phyloP scores from a whole-genome alignment of 2,329 filamentous ascomycete species.

The Orbilia javanica region DNA sequence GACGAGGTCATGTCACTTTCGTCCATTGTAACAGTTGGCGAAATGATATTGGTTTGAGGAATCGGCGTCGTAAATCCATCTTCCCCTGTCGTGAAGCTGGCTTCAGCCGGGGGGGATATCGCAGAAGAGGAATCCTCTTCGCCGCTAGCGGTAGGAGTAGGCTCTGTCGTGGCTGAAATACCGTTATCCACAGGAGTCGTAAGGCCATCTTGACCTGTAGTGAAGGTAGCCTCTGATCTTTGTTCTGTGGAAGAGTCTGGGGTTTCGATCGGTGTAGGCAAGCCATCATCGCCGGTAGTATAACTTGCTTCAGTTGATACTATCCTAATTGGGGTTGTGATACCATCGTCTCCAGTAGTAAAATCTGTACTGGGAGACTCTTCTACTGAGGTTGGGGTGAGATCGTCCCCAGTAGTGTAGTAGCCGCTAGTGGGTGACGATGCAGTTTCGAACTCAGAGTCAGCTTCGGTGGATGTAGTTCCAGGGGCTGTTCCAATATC shows the following conservation, averaged over 20 bases:
- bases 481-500: too few relatives aligned
- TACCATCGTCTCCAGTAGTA: constrained; percentile 1
- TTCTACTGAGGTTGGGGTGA: not conserved
- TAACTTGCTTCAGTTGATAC: not conserved
- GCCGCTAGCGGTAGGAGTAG: not conserved
- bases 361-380: not conserved
- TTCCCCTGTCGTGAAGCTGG: constrained; percentile 1
- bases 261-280: not conserved
- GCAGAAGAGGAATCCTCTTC: not conserved
- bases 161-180: not conserved
- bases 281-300: not conserved
- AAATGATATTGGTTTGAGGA: not conserved
- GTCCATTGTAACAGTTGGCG: not conserved
- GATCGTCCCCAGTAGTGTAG: not conserved
- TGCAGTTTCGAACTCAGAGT: not conserved
- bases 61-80: constrained; percentile 3
- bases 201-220: not conserved
- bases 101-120: not conserved
- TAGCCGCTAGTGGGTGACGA: not conserved
- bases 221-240: not conserved
- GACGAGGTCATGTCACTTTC: not conserved
- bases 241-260: not conserved
- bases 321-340: not conserved
- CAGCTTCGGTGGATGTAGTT: not conserved
- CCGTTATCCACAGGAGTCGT: not conserved